phyloP scores from a whole-genome alignment of 1,284 basidiomycete species.

The Leccinum huronense region DNA sequence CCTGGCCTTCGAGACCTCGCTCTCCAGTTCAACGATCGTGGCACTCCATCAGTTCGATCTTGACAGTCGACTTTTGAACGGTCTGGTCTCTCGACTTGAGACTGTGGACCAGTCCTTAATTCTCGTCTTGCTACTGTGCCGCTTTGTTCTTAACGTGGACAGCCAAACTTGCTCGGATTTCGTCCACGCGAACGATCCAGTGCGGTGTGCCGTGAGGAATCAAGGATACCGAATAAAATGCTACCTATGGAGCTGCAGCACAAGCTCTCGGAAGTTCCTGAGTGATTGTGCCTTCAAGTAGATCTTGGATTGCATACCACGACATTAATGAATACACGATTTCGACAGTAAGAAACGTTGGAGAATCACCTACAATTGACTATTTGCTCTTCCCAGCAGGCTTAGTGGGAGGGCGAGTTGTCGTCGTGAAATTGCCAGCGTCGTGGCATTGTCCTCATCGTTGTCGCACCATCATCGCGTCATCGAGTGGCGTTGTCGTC shows the following conservation, averaged over 20 bases:
- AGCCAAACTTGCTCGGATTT: constrained; percentile 80
- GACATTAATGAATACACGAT: too few species aligned
- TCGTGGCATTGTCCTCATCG: too few species aligned
- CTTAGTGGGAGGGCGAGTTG: too few species aligned
- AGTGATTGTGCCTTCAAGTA: constrained; percentile 74
- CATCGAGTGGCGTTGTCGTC: too few species aligned
- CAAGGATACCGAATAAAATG: constrained; percentile 20
- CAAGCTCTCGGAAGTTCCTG: constrained; percentile 85
- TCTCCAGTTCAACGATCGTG: constrained; percentile 79
- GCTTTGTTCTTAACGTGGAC: constrained; percentile 70
- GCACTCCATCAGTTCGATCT: constrained; percentile 92
- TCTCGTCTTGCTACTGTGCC: constrained; percentile 82
- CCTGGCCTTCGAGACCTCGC: constrained; percentile 73
- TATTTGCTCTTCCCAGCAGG: too few species aligned
- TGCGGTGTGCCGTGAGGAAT: constrained; percentile 59
- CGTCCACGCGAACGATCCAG: constrained; percentile 85
- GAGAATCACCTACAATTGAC: too few species aligned
- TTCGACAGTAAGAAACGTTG: too few species aligned
- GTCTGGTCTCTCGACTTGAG: constrained; percentile 85
- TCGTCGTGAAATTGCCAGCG: too few species aligned
- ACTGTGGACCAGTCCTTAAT: constrained; percentile 81
- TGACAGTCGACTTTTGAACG: constrained; percentile 86
- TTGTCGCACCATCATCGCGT: too few species aligned
- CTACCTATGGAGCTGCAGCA: constrained; percentile 77
- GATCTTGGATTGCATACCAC: constrained; percentile 49